Evolutionary conservation across 148 eudicot species (phyloP).

Genomic region (Suaeda aralocaspica): DNA sequence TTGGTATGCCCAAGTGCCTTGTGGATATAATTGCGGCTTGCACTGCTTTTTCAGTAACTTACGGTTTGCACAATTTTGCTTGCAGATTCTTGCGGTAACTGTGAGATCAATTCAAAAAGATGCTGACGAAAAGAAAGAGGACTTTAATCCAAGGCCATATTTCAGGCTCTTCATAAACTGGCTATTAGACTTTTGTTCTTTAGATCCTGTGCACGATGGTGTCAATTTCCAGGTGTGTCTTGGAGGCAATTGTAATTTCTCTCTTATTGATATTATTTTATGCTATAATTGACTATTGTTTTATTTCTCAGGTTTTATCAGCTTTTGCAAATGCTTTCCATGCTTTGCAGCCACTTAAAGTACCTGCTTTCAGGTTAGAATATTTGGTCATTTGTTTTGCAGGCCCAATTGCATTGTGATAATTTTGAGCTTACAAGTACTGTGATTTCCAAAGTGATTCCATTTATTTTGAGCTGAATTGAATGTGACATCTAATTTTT

Average conservation of each 20-base stretch:
- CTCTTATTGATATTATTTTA: background rate
- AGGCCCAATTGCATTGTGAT: no score
- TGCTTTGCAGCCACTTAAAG: conserved; percentile 83
- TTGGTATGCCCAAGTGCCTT: background rate
- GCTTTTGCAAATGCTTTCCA: conserved; percentile 92
- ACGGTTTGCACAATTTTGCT: background rate
- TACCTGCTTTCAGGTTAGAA: conserved; percentile 85
- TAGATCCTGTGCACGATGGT: conserved; percentile 80
- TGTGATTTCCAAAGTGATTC: no score
- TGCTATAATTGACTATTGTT: conserved; percentile 8
- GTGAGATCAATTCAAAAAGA: conserved; percentile 75
- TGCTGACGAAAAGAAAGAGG: conserved; percentile 69
- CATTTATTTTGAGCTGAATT: no score
- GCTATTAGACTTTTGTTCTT: conserved; percentile 64
- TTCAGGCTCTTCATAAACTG: conserved; percentile 85
- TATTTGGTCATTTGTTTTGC: background rate
- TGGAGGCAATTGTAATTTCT: conserved; percentile 10
- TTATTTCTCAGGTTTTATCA: conserved; percentile 58
- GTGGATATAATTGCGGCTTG: no score
- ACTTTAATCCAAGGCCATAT: conserved; percentile 91
- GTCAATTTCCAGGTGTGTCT: conserved; percentile 71
- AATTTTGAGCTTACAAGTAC: background rate
- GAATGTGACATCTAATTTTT: no score
- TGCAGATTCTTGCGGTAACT: conserved; percentile 71
- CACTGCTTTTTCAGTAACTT: background rate